Percentiles rank a stretch among this genome's conserved stretches.
Conservation (phyloP, 306 rosid species). For the Pterocarpus macrocarpus region DNA sequence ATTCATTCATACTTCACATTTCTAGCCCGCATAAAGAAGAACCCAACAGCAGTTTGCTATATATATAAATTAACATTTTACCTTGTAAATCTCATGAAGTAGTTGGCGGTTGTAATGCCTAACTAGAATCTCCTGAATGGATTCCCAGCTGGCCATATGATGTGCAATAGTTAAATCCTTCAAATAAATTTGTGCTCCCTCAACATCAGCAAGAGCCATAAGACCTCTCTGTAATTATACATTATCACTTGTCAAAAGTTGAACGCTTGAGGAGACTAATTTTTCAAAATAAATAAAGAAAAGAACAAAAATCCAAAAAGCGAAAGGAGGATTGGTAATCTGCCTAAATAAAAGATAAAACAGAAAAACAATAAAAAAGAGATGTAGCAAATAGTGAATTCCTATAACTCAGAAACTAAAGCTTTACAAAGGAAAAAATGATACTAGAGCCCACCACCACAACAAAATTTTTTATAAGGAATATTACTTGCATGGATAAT, state of each 20-base stretch:
- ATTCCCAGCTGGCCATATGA: conserved; percentile 93
- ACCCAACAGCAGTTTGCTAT: conserved; percentile 5
- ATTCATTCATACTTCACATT: background rate
- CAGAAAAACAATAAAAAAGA: background rate
- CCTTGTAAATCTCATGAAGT: conserved; percentile 96
- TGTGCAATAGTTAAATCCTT: conserved; percentile 82
- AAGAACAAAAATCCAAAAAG: background rate
- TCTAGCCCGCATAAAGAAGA: conserved; percentile 5
- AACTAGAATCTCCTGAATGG: conserved; percentile 76
- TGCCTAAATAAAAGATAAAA: background rate
- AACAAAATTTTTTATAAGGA: too few species aligned
- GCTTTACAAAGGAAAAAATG: background rate
- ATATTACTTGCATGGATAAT: too few species aligned
- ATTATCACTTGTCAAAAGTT: too few species aligned
- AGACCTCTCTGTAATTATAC: too few species aligned
- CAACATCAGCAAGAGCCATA: conserved; percentile 93
- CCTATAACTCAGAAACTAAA: conserved; percentile 15
- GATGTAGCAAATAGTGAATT: background rate
- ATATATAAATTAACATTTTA: conserved; percentile 38
- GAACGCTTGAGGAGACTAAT: too few species aligned
- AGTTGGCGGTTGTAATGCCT: conserved; percentile 93
- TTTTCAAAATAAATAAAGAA: too few species aligned
- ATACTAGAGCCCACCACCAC: too few species aligned
- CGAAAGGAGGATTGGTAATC: background rate
- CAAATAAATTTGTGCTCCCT: conserved; percentile 92